Base-by-base conservation (phyloP, 208 protist species). In the Trypanosoma boissoni region DNA sequence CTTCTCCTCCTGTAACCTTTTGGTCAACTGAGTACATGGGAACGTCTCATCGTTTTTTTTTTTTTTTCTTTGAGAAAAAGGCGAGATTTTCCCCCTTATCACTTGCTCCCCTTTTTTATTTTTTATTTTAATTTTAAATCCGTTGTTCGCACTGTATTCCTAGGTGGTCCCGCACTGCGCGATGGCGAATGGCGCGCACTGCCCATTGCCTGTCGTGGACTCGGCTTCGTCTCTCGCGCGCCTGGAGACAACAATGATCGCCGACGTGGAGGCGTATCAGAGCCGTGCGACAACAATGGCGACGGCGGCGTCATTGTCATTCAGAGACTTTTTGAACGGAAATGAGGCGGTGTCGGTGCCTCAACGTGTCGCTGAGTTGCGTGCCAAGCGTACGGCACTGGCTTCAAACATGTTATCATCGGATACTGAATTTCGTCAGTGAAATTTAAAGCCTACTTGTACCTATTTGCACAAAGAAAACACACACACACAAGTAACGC, bases 261-360 rank as follows among this genome's bases (percentile, higher is more conserved):
- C 29, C 21, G 44, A 68, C n/a, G 20, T 68, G 32, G 62, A 55
- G 32, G 39, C 50, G n/a, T 23, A 21, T 14, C 18, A 67, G 61
- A 16, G 20, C 20, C 24, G 26, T 8, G 49, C 34, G 4, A n/a
- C 28, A 12, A 32, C 34, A 21, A 42, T 44, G 39, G 41, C n/a
- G 1, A 10, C 24, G n/a, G 37, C 26, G 7, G 39, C 7, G 26
- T 34, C 36, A 18, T 57, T n/a, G 12, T 55, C 49, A 23, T 36
- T 53, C 16, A 0, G 16, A 29, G 62, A 58, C 28, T 59, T 68
- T 36, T 21, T 39, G 27, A 21, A 41, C 51, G 44, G 0, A 21
- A 44, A 44, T 18, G 53, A 68, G 52, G 61, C 51, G 52, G 61
- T 67, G 16, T 28, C 42, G 41, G 5, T 68, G 16, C 62, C 52